phyloP scores from a whole-genome alignment of 2,329 filamentous ascomycete species.

The Diaporthe amygdali region DNA sequence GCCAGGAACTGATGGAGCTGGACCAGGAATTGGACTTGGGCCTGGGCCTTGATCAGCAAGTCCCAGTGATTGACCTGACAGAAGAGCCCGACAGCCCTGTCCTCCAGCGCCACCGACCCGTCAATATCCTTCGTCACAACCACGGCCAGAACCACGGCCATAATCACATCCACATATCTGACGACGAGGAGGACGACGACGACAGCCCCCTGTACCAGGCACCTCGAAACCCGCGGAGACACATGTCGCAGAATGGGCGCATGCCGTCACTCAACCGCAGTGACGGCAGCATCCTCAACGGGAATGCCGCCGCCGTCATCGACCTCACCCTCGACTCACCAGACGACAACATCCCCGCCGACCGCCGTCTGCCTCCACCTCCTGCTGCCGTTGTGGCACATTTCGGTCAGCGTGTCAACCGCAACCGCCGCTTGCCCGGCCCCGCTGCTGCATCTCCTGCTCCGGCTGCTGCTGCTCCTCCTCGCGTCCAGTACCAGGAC shows the following conservation, averaged over 20 bases:
- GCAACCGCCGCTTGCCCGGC: constrained; percentile 3
- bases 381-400: constrained; percentile 1
- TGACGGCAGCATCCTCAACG: constrained; percentile 47
- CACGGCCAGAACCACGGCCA: neutral
- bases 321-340: constrained; percentile 57
- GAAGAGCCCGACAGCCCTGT: constrained; percentile 53
- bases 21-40: neutral
- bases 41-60: neutral
- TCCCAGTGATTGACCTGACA: constrained; percentile 55
- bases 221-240: constrained; percentile 45
- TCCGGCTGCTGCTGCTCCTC: neutral
- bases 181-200: neutral
- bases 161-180: neutral
- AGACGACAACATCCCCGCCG: constrained; percentile 28
- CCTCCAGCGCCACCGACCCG: constrained; percentile 2
- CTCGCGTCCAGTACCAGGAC: neutral
- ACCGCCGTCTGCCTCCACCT: constrained; percentile 20
- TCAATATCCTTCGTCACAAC: constrained; percentile 13
- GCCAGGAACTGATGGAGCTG: neutral
- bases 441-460: constrained; percentile 12
- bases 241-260: constrained; percentile 44
- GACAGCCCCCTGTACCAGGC: neutral
- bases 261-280: constrained; percentile 50
- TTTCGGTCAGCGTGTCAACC: neutral
- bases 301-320: constrained; percentile 43